Base-by-base conservation (phyloP, 163 green algal species). In the Chlorella variabilis region DNA sequence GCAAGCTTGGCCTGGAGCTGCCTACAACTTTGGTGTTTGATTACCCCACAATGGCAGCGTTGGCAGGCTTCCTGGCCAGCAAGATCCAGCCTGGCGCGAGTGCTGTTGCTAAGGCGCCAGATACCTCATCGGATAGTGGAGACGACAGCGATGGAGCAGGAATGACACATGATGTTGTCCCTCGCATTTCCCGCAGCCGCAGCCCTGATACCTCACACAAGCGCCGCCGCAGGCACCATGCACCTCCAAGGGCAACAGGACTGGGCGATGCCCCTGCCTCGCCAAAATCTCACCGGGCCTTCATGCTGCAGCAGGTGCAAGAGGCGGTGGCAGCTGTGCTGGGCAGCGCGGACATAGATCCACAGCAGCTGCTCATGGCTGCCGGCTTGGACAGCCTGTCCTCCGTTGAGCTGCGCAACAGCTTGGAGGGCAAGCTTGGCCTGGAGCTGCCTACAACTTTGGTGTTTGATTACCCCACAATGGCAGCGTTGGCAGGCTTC, bases 401-500 rank as follows among this genome's bases (percentile, higher is more conserved):
- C 2, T 87, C 90, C 0, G 91, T 95, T 17, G 94, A 98, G 91
- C 88, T 98, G 78, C 85, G 91, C 23, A 93, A 94, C 71, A 85
- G 65, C 33, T 86, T 98, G 61, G 74, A 73, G 7, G 78, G 81
- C 33, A 51, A 54, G 34, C 49, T 95, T n/a, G 80, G 83, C 18
- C 41, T 97, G 11, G 84, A 90, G 65, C 89, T 98, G 85, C 93
- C 94, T 11, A 76, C 83, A 21, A 98, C 95, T 0, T 77, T 98
- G 38, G 86, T 94, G 17, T 97, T 98, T 90, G 95, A 98, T 85
- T 97, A 93, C 75, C 90, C 92, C 31, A 89, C 91, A 3, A 42
- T 81, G 11, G 49, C 36, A 21, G 75, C 66, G 9, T 56, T 86
- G 11, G 65, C 87, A 1, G 83, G 59, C 20, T 79, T 83, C 67